Evolutionary conservation across 108 stramenopile species (phyloP).

Genomic region (Epithemia pelagica): DNA sequence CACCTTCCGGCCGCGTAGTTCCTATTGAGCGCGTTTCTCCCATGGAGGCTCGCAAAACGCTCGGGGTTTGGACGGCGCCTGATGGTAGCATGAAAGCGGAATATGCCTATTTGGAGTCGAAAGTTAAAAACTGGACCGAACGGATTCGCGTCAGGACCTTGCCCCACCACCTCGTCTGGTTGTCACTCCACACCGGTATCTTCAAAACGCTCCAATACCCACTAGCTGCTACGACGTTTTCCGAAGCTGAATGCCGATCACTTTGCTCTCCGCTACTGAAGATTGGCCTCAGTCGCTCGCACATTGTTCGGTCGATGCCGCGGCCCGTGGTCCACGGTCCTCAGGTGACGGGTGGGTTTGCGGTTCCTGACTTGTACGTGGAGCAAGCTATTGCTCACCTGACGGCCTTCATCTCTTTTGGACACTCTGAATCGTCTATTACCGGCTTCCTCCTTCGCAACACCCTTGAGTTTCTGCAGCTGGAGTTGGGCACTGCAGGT

Average conservation of each 20-base stretch:
- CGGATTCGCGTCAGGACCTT: not conserved
- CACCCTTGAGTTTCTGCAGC: no score
- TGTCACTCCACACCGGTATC: not conserved
- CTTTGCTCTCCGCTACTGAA: no score
- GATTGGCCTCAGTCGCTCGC: not conserved
- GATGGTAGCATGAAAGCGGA: not conserved
- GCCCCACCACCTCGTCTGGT: constrained; percentile 2
- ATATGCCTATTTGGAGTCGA: not conserved
- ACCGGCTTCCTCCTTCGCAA: no score
- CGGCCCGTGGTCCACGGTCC: not conserved
- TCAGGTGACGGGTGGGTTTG: not conserved
- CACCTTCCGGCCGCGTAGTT: no score
- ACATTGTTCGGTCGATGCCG: not conserved
- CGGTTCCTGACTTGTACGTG: not conserved
- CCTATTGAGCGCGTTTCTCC: not conserved
- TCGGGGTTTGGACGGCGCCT: not conserved
- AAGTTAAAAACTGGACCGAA: not conserved
- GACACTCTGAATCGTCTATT: no score
- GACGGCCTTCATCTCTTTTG: no score
- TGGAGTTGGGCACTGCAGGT: no score
- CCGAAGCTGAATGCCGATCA: not conserved
- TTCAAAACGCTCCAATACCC: not conserved
- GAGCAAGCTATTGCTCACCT: not conserved
- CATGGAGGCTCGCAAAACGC: not conserved
- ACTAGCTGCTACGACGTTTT: not conserved